Evolutionary conservation across 768 basidiomycete species (phyloP).

Genomic region (Myochromella boudieri): DNA sequence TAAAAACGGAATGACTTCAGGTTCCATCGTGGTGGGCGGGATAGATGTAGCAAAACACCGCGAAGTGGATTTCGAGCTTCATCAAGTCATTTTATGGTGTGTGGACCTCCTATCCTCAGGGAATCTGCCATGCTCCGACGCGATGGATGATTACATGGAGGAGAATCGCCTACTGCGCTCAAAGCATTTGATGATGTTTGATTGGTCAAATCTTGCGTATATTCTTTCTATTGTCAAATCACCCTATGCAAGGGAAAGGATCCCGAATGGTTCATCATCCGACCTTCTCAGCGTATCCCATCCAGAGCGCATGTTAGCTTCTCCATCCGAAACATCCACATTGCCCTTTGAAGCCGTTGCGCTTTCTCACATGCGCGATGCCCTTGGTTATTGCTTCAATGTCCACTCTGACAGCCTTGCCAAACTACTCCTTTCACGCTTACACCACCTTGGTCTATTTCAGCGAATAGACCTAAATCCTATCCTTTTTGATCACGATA

Average conservation of each 20-base stretch:
- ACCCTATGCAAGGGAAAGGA: slow-evolving; percentile 26
- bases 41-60: slow-evolving; percentile 28
- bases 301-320: slow-evolving; percentile 21
- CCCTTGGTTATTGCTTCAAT: slow-evolving; percentile 58
- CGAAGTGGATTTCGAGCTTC: slow-evolving; percentile 58
- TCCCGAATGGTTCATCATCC: slow-evolving; percentile 27
- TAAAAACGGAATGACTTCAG: slow-evolving; percentile 62
- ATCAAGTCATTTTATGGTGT: slow-evolving; percentile 48
- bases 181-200: slow-evolving; percentile 57
- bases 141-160: slow-evolving; percentile 52
- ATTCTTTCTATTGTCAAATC: slow-evolving; percentile 58
- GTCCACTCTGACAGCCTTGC: slow-evolving; percentile 55
- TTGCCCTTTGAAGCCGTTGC: slow-evolving; percentile 60
- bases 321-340: slow-evolving; percentile 21
- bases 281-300: slow-evolving; percentile 48
- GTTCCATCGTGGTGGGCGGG: slow-evolving; percentile 57
- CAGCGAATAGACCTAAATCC: slow-evolving; percentile 39
- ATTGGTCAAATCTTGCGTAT: slow-evolving; percentile 66
- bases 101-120: slow-evolving; percentile 48
- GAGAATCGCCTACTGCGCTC: slow-evolving; percentile 43
- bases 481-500: slow-evolving; percentile 36
- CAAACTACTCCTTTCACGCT: slow-evolving; percentile 52
- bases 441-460: slow-evolving; percentile 65
- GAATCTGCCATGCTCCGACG: slow-evolving; percentile 39
- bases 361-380: slow-evolving; percentile 58